phyloP scores from a whole-genome alignment of 2,329 filamentous ascomycete genomes.

The Hypoxylon sp. region DNA sequence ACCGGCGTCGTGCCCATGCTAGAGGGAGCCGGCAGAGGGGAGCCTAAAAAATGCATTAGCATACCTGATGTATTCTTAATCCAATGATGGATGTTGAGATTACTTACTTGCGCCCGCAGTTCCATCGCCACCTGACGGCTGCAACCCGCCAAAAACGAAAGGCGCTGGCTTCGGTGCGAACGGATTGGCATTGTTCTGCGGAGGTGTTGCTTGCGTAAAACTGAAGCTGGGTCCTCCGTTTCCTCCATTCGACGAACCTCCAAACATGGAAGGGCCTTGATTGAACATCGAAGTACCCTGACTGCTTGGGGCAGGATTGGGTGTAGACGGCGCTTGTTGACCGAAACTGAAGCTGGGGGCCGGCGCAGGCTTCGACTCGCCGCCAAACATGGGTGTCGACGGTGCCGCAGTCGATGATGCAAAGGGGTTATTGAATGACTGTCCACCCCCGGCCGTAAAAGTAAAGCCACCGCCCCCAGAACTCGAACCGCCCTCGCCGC shows the following conservation, averaged over 20 bases:
- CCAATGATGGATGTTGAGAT: not conserved
- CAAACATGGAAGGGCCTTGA: conserved; percentile 34
- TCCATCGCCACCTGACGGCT: conserved; percentile 47
- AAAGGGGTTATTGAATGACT: conserved; percentile 49
- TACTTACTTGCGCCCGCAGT: conserved; percentile 55
- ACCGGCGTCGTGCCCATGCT: conserved; percentile 68
- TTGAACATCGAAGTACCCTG: conserved; percentile 18
- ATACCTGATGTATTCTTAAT: not conserved
- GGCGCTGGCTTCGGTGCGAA: conserved; percentile 41
- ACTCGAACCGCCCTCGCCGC: conserved; percentile 30
- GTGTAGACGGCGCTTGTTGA: conserved; percentile 39
- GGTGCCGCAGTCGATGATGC: conserved; percentile 27
- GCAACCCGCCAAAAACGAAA: conserved; percentile 36
- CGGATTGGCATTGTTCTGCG: conserved; percentile 39
- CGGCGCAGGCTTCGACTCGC: conserved; percentile 31
- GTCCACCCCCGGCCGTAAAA: conserved; percentile 47
- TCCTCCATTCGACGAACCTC: conserved; percentile 39
- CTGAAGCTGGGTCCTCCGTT: conserved; percentile 47
- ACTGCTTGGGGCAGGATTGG: conserved; percentile 33
- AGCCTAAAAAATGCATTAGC: conserved; percentile 36
- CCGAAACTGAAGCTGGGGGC: conserved; percentile 40
- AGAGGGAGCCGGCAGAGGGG: conserved; percentile 62
- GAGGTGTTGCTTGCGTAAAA: conserved; percentile 48
- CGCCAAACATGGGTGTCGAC: conserved; percentile 36
- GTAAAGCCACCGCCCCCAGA: conserved; percentile 44